Percentiles rank a stretch among this genome's conserved stretches.
phyloP scores from a whole-genome alignment of 768 basidiomycete genomes.

The Boletus huronensis region DNA sequence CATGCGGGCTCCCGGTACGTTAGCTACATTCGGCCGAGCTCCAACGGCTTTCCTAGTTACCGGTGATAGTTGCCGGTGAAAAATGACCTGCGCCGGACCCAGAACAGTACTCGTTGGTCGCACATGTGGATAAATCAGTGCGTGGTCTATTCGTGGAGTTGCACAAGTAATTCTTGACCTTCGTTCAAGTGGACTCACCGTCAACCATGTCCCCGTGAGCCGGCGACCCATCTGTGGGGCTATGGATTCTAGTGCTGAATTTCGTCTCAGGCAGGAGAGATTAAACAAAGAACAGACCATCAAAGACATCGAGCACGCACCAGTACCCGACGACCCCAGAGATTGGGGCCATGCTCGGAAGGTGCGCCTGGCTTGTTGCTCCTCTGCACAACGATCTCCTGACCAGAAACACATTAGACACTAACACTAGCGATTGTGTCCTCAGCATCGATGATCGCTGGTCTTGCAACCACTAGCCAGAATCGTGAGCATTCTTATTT shows the following conservation, averaged over 20 bases:
- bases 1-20: neutral
- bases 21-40: neutral
- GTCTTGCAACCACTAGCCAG: constrained; percentile 24
- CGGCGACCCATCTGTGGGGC: neutral
- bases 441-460: constrained; percentile 28
- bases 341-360: constrained; percentile 54
- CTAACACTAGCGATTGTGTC: constrained; percentile 25
- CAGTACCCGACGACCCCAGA: constrained; percentile 59
- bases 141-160: neutral
- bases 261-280: neutral
- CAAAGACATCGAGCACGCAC: constrained; percentile 35
- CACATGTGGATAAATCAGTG: neutral
- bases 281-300: neutral
- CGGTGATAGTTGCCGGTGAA: constrained; percentile 6
- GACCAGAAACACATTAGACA: constrained; percentile 14
- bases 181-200: neutral
- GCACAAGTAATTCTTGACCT: neutral
- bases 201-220: constrained; percentile 11
- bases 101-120: neutral
- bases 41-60: neutral
- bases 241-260: neutral
- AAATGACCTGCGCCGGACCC: neutral
- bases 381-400: neutral
- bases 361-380: constrained; percentile 30
- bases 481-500: constrained; percentile 22